Evolutionary conservation across 345 rosid genomes (phyloP).

Genomic region (Geranium brycei): DNA sequence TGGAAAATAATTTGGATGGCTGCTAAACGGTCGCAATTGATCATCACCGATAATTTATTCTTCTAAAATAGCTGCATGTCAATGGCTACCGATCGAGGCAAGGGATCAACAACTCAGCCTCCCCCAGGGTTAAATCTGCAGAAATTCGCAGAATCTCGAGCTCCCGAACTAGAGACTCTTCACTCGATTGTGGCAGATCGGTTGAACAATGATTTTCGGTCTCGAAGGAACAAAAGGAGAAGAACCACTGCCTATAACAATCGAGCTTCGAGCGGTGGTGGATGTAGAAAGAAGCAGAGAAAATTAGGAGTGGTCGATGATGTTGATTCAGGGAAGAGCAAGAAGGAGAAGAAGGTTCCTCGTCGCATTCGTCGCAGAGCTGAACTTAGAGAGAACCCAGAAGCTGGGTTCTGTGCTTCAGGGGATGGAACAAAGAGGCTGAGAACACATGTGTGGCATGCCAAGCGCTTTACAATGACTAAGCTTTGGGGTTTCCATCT

Average conservation of each 20-base stretch:
- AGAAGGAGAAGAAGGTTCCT: conserved; percentile 18
- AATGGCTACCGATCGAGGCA: too few species aligned
- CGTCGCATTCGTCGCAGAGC: conserved; percentile 49
- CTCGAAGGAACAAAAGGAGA: conserved; percentile 65
- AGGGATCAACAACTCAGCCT: neutral
- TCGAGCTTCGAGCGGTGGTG: conserved; percentile 26
- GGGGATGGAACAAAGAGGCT: conserved; percentile 82
- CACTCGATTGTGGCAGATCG: conserved; percentile 44
- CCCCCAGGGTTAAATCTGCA: conserved; percentile 60
- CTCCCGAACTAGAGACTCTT: conserved; percentile 56
- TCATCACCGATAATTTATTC: too few species aligned
- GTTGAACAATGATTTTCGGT: conserved; percentile 42
- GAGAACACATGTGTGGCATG: conserved; percentile 90
- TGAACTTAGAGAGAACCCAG: conserved; percentile 48
- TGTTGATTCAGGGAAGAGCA: conserved; percentile 10
- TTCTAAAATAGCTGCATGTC: too few species aligned
- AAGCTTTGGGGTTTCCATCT: conserved; percentile 80
- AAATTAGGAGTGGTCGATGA: conserved; percentile 15
- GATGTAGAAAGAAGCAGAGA: conserved; percentile 23
- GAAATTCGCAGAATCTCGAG: conserved; percentile 58
- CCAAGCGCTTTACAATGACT: conserved; percentile 71
- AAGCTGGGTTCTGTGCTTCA: conserved; percentile 45
- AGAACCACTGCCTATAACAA: conserved; percentile 59
- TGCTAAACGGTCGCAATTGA: too few species aligned
- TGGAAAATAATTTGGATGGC: too few species aligned